phyloP scores from a whole-genome alignment of 495 filamentous ascomycete species.

The Aspergillus nidulans region DNA sequence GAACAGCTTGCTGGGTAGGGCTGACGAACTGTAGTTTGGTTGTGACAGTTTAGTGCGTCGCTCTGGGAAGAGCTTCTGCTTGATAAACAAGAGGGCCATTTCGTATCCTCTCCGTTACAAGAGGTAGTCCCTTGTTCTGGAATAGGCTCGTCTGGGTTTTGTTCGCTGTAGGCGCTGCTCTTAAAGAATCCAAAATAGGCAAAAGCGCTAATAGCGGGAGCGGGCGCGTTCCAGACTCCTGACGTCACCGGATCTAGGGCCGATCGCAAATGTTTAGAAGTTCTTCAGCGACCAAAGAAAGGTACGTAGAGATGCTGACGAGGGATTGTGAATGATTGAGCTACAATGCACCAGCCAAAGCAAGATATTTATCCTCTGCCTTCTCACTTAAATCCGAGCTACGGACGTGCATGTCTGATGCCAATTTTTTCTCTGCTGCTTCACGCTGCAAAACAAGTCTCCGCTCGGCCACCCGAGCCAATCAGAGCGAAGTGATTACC shows the following conservation, averaged over 20 bases:
- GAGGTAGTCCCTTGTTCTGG: not conserved
- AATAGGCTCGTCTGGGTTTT: not conserved
- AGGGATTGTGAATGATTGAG: not conserved
- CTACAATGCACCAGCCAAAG: not conserved
- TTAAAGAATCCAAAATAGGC: not conserved
- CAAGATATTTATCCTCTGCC: slow-evolving; percentile 4
- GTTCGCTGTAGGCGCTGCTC: not conserved
- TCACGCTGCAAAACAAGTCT: not conserved
- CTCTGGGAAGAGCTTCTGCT: slow-evolving; percentile 39
- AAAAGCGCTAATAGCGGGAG: not conserved
- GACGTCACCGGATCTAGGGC: not conserved
- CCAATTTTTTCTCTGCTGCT: slow-evolving; percentile 1
- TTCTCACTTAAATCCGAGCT: not conserved
- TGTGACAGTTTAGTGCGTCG: slow-evolving; percentile 15
- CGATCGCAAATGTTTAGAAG: not conserved
- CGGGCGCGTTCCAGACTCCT: slow-evolving; percentile 1
- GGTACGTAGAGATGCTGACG: not conserved
- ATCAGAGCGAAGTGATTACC: slow-evolving; percentile 2
- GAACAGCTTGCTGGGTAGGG: not conserved
- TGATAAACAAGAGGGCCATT: slow-evolving; percentile 44
- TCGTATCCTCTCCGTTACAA: not conserved
- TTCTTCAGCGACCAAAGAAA: not conserved
- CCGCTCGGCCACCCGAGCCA: slow-evolving; percentile 5
- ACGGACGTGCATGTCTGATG: not conserved
- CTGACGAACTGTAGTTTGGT: slow-evolving; percentile 12